These are phyloP conservation scores for Paecilomyces sp. DNA, from an alignment of 2,329 filamentous ascomycete species.

Conservation along the genomic window DNA sequence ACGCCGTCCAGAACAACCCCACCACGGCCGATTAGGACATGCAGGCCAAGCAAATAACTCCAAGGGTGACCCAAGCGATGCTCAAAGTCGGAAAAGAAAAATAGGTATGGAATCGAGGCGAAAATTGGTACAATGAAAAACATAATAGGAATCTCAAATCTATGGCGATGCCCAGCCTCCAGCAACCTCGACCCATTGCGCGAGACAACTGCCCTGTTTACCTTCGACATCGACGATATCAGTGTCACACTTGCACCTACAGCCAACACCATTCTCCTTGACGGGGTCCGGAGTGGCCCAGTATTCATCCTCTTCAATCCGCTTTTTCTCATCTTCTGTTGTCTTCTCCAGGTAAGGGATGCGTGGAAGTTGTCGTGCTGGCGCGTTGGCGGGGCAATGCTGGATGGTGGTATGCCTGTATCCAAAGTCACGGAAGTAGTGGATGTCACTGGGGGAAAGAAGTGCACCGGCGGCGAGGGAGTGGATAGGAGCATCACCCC, in stretches of 20 bases:
- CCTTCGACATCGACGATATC: slow-evolving; percentile 97
- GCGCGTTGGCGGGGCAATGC: slow-evolving; percentile 94
- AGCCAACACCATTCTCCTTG: slow-evolving; percentile 94
- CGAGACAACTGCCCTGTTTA: slow-evolving; percentile 89
- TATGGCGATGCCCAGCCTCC: slow-evolving; percentile 75
- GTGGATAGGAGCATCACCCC: slow-evolving; percentile 98
- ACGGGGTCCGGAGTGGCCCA: slow-evolving; percentile 82
- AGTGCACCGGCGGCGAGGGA: slow-evolving; percentile 90
- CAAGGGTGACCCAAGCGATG: slow-evolving; percentile 23
- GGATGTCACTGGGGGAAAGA: slow-evolving; percentile 73
- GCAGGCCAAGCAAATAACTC: slow-evolving; percentile 26
- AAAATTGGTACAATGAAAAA: slow-evolving; percentile 22
- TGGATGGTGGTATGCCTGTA: slow-evolving; percentile 98
- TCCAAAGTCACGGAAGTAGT: slow-evolving; percentile 98
- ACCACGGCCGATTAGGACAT: slow-evolving; percentile 21
- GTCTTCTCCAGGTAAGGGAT: slow-evolving; percentile 76
- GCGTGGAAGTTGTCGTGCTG: slow-evolving; percentile 73
- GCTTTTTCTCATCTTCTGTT: slow-evolving; percentile 71
- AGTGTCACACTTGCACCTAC: slow-evolving; percentile 91
- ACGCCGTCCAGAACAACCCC: slow-evolving; percentile 29
- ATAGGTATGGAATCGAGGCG: slow-evolving; percentile 19
- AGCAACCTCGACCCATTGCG: slow-evolving; percentile 95
- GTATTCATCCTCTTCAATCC: slow-evolving; percentile 89
- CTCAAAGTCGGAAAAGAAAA: slow-evolving; percentile 23
- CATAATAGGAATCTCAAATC: slow-evolving; percentile 10